Conservation (phyloP, 2,329 filamentous ascomycete genomes). For the Exserohilum rostratum region DNA sequence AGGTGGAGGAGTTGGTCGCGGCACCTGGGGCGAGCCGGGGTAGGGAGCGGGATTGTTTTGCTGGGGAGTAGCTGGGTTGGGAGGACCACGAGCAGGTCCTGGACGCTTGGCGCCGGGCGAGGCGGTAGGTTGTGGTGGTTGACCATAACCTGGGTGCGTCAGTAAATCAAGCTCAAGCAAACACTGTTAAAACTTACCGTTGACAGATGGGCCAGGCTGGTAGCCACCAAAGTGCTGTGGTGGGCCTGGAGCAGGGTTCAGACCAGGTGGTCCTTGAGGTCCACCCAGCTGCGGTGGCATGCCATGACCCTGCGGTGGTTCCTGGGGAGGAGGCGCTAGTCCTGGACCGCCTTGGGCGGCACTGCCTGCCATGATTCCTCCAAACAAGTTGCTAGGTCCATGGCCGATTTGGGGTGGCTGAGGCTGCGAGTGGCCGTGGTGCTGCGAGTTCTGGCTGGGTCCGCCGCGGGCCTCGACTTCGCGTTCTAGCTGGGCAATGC, state of each 20-base stretch:
- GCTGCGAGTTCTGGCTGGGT: conserved; percentile 71
- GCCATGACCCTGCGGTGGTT: conserved; percentile 64
- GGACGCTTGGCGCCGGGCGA: conserved; percentile 83
- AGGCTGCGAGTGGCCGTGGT: conserved; percentile 81
- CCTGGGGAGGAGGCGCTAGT: conserved; percentile 72
- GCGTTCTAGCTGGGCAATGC: conserved; percentile 82
- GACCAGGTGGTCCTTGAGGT: conserved; percentile 75
- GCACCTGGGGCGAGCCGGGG: conserved; percentile 80
- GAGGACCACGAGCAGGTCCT: conserved; percentile 65
- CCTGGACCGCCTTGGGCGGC: conserved; percentile 82
- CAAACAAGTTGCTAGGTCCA: conserved; percentile 88
- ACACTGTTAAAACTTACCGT: conserved; percentile 56
- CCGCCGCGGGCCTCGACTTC: conserved; percentile 79
- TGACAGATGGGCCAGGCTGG: conserved; percentile 67
- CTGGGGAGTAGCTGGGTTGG: conserved; percentile 82
- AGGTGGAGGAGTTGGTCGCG: conserved; percentile 76
- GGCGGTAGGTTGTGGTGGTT: conserved; percentile 81
- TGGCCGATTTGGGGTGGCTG: conserved; percentile 86
- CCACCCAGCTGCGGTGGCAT: conserved; percentile 67
- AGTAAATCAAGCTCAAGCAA: conserved; percentile 15
- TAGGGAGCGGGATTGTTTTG: conserved; percentile 89
- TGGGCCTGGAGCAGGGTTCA: conserved; percentile 62
- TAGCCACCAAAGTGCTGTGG: conserved; percentile 74
- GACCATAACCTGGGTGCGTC: conserved; percentile 69
- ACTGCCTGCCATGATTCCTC: conserved; percentile 91